Conservation (phyloP, 768 basidiomycete genomes). For the Kwoniella shandongensis region DNA sequence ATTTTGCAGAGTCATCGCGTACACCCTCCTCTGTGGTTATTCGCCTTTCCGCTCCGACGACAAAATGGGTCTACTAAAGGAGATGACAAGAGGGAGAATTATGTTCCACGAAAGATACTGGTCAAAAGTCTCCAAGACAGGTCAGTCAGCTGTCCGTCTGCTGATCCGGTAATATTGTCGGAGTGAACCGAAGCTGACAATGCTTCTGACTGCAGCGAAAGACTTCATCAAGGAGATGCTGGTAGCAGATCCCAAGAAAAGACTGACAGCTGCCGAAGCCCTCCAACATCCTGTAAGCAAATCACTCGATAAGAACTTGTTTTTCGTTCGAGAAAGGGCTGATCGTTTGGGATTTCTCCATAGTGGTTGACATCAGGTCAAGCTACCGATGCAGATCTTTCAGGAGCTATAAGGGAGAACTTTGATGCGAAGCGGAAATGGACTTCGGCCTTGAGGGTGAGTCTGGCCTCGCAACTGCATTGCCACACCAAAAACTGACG, state of each 20-base stretch:
- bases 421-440: constrained; percentile 57
- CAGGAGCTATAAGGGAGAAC: constrained; percentile 70
- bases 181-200: background rate
- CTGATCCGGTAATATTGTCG: background rate
- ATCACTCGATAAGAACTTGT: too few relatives aligned
- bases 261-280: constrained; percentile 74
- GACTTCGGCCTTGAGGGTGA: constrained; percentile 34
- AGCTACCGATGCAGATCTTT: constrained; percentile 72
- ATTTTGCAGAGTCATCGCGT: constrained; percentile 75
- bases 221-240: constrained; percentile 73
- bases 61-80: constrained; percentile 68
- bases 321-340: too few relatives aligned
- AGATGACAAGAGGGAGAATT: constrained; percentile 80
- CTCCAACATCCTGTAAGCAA: constrained; percentile 63
- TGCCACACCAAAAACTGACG: background rate
- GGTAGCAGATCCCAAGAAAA: constrained; percentile 66
- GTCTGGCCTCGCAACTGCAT: constrained; percentile 1
- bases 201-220: constrained; percentile 63
- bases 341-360: too few relatives aligned
- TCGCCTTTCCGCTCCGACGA: constrained; percentile 89
- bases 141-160: constrained; percentile 57
- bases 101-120: constrained; percentile 94
- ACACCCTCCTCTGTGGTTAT: constrained; percentile 92
- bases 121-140: constrained; percentile 79
- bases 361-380: constrained; percentile 74